Evolutionary conservation across 306 rosid species (phyloP), one percentile per base, ranked within the genome.

Genomic region (Aeschynomene evenia): DNA sequence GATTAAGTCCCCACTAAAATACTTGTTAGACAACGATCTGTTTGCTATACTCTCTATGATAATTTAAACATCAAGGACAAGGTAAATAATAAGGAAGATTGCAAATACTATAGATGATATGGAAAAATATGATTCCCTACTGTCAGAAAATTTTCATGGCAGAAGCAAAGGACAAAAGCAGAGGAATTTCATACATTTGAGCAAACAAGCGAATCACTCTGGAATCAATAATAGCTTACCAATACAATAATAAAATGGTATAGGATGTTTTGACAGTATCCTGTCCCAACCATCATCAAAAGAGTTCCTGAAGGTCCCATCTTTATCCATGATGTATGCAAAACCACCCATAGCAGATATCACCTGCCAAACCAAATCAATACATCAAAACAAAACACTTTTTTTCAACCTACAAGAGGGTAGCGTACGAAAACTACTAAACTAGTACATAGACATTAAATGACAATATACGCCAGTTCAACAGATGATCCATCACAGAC

Each of bases 241-340:
- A 54, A 95, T 87, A 72, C 95, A 85, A 70, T 91, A 95, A 78
- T 95, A 95, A 77, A 95, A 95, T 74, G 99, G 99, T 76, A 95
- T 81, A 16, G 99, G 99, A 81, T 89, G 99, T 72, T 79, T 95
- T 72, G 99, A 95, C 66, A 95, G 83, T 83, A 95, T 84, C 66
- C 84, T 86, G 85, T 95, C 97, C 99, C 99, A 95, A 62, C 97
- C 89, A 76, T 89, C 99, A 71, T 84, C 87, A 71, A 95, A 95
- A 18, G 99, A 91, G 80, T 91, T 91, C 84, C 97, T 89, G 87
- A 91, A 95, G 52, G 78, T 50, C 28, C 97, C 99, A 79, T 95
- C 97, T 83, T 85, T 95, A 87, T 95, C 99, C 97, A 91, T 87
- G 24, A 95, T 56, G 84, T 83, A 95, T 1, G 99, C 97, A 75